phyloP scores from a whole-genome alignment of 345 rosid species.

The Laguncularia racemosa region DNA sequence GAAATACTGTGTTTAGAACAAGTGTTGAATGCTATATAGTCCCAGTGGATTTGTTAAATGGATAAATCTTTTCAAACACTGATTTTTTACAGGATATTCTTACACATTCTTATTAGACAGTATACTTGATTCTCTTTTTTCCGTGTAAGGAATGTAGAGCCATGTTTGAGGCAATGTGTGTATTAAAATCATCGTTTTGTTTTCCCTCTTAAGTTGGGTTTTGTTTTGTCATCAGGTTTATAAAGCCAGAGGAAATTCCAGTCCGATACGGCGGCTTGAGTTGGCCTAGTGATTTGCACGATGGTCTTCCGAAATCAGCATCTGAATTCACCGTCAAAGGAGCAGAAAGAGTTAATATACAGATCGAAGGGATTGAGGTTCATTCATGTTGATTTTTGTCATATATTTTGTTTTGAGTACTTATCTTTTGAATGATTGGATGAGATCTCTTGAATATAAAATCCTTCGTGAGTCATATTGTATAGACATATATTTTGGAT shows the following conservation, averaged over 20 bases:
- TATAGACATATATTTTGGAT: too few relatives aligned
- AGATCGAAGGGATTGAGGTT: slow-evolving; percentile 97
- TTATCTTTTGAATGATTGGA: not conserved
- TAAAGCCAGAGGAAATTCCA: slow-evolving; percentile 87
- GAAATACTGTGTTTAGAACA: too few relatives aligned
- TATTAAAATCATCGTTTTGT: too few relatives aligned
- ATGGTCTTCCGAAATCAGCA: slow-evolving; percentile 69
- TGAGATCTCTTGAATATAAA: too few relatives aligned
- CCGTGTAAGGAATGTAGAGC: too few relatives aligned
- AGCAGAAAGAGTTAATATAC: slow-evolving; percentile 94
- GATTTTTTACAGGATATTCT: too few relatives aligned
- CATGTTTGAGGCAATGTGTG: too few relatives aligned
- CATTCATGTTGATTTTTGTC: slow-evolving; percentile 5
- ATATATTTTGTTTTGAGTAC: not conserved
- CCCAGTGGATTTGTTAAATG: too few relatives aligned
- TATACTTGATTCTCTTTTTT: not conserved
- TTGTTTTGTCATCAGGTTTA: slow-evolving; percentile 40
- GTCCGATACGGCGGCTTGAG: slow-evolving; percentile 89
- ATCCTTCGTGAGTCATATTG: too few relatives aligned
- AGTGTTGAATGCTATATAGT: too few relatives aligned
- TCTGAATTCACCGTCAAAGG: slow-evolving; percentile 90
- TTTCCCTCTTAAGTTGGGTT: not conserved
- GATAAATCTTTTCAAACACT: too few relatives aligned
- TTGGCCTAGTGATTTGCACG: slow-evolving; percentile 54
- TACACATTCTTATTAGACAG: too few relatives aligned